Percentiles rank a stretch among this genome's conserved stretches.
Evolutionary conservation across 2,329 filamentous ascomycete species (phyloP).

Genomic region (Aspergillus sp.): DNA sequence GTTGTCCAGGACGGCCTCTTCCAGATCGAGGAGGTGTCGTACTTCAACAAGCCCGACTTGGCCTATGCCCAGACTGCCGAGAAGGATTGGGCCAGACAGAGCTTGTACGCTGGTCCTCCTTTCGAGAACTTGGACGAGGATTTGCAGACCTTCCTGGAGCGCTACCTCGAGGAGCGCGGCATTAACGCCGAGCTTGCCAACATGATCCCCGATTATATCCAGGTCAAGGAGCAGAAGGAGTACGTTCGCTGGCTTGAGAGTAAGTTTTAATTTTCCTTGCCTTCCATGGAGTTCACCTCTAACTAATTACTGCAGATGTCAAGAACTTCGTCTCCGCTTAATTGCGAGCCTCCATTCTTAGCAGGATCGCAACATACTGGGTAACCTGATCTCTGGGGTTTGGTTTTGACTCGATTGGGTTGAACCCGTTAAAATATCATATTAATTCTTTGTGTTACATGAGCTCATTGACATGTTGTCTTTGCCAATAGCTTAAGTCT

Average conservation of each 20-base stretch:
- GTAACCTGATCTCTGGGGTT: conserved; percentile 8
- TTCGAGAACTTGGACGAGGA: conserved; percentile 96
- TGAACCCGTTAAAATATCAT: not conserved
- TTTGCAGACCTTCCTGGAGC: conserved; percentile 86
- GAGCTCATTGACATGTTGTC: not conserved
- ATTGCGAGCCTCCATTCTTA: conserved; percentile 6
- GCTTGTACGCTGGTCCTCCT: conserved; percentile 83
- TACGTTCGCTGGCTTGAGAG: conserved; percentile 85
- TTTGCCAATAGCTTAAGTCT: not conserved
- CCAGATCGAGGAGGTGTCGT: conserved; percentile 86
- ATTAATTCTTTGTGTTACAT: conserved; percentile 2
- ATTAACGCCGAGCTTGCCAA: conserved; percentile 82
- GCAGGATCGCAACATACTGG: not conserved
- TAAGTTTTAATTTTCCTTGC: conserved; percentile 36
- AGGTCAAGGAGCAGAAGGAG: conserved; percentile 98
- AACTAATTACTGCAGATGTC: conserved; percentile 55
- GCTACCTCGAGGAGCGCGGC: conserved; percentile 91
- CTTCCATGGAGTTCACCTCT: conserved; percentile 3
- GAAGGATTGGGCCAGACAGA: conserved; percentile 71
- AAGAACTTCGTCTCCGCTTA: conserved; percentile 80
- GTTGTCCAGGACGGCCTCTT: conserved; percentile 82
- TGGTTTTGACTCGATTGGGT: not conserved
- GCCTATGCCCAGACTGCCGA: conserved; percentile 76
- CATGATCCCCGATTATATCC: conserved; percentile 94
- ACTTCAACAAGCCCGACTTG: conserved; percentile 75